These are phyloP conservation scores for Arachis stenosperma DNA, from an alignment of 306 rosid genomes.

Conservation along the genomic window DNA sequence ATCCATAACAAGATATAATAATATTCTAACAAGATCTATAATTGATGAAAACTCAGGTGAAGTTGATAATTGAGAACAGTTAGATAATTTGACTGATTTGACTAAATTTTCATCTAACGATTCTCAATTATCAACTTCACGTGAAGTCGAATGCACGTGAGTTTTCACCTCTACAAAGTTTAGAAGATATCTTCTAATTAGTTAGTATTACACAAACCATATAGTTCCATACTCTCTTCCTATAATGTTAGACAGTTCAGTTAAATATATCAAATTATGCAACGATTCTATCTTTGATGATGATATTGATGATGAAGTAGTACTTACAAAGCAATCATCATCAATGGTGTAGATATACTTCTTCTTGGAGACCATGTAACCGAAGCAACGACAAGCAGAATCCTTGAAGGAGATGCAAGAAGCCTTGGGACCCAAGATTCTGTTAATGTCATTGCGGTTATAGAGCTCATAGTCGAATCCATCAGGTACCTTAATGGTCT, in stretches of 20 bases:
- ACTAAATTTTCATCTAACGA: too few relatives aligned
- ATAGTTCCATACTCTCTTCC: too few relatives aligned
- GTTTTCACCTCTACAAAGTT: too few relatives aligned
- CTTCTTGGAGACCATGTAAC: constrained; percentile 94
- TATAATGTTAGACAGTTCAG: too few relatives aligned
- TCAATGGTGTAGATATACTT: constrained; percentile 92
- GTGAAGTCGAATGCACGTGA: too few relatives aligned
- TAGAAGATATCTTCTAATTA: background rate
- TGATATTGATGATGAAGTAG: background rate
- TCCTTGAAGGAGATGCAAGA: constrained; percentile 89
- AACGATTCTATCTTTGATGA: too few relatives aligned
- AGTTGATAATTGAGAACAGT: too few relatives aligned
- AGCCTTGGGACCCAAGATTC: constrained; percentile 77
- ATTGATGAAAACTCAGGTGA: too few relatives aligned
- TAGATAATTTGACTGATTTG: too few relatives aligned
- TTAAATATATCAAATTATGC: too few relatives aligned
- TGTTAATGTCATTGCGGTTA: constrained; percentile 83
- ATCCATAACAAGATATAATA: background rate
- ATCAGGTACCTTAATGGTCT: constrained; percentile 70
- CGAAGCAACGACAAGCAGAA: constrained; percentile 94
- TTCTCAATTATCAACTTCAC: too few relatives aligned
- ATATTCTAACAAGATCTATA: constrained; percentile 19
- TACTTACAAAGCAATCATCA: constrained; percentile 87
- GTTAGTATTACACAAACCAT: too few relatives aligned
- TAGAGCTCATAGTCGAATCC: constrained; percentile 90